Evolutionary conservation across 805 yeast genomes (phyloP).

Genomic region (Ogataea methylovora): DNA sequence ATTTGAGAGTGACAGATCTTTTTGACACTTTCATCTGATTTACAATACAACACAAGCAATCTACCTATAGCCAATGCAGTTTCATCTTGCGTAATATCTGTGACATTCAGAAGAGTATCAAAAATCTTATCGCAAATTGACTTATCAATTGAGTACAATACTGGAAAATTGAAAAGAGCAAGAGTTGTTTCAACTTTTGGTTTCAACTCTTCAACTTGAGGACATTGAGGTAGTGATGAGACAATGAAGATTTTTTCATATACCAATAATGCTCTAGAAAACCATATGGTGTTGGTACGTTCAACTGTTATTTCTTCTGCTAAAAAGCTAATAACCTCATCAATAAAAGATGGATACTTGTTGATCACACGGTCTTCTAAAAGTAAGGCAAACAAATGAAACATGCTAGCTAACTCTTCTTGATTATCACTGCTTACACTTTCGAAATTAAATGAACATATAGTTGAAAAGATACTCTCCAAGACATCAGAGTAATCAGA

Average conservation of each 20-base stretch:
- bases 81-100: slow-evolving; percentile 32
- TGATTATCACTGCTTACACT: slow-evolving; percentile 12
- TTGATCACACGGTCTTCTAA: slow-evolving; percentile 34
- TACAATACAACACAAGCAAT: slow-evolving; percentile 45
- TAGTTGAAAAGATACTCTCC: slow-evolving; percentile 26
- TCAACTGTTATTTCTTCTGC: slow-evolving; percentile 28
- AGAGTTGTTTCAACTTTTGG: slow-evolving; percentile 7
- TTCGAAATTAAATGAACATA: slow-evolving; percentile 26
- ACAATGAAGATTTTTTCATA: slow-evolving; percentile 48
- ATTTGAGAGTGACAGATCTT: slow-evolving; percentile 40
- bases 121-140: slow-evolving; percentile 29
- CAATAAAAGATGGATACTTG: slow-evolving; percentile 25
- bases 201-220: slow-evolving; percentile 28
- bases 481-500: slow-evolving; percentile 29
- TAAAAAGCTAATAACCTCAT: slow-evolving; percentile 30
- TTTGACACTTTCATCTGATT: slow-evolving; percentile 31
- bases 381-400: slow-evolving; percentile 36
- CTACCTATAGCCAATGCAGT: slow-evolving; percentile 50
- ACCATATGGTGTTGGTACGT: slow-evolving; percentile 43
- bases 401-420: slow-evolving; percentile 29
- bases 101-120: slow-evolving; percentile 32
- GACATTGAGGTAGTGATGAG: slow-evolving; percentile 44
- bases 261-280: slow-evolving; percentile 47
- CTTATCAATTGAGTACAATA: slow-evolving; percentile 14
- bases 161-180: no score